Evolutionary conservation across 495 filamentous ascomycete species (phyloP).

Genomic region (Umbilicaria muhlenbergii): DNA sequence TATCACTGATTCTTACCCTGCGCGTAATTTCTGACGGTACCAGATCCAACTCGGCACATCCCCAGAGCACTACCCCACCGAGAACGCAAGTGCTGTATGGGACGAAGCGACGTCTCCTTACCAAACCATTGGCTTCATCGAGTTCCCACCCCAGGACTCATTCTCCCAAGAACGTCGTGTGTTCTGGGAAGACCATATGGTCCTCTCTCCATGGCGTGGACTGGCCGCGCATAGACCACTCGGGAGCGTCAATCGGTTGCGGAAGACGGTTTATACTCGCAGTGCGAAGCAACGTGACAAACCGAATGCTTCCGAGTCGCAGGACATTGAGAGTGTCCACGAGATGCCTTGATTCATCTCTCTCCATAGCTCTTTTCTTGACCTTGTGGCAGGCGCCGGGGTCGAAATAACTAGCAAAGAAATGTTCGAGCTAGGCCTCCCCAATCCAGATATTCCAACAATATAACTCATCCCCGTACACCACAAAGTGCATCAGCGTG

Average conservation of each 20-base stretch:
- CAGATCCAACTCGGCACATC: constrained; percentile 7
- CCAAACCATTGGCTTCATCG: constrained; percentile 5
- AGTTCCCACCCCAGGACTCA: constrained; percentile 2
- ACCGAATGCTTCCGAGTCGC: neutral
- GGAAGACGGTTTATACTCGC: constrained; percentile 3
- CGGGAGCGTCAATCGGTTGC: constrained; percentile 6
- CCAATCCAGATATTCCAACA: too few relatives aligned
- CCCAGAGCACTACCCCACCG: constrained; percentile 6
- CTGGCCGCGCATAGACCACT: constrained; percentile 4
- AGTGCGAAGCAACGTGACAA: constrained; percentile 2
- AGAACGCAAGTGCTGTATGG: constrained; percentile 7
- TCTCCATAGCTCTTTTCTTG: too few relatives aligned
- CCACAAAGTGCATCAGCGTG: too few relatives aligned
- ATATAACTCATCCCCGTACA: too few relatives aligned
- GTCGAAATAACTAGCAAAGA: too few relatives aligned
- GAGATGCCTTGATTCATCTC: neutral
- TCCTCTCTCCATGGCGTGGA: constrained; percentile 3
- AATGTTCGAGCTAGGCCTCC: too few relatives aligned
- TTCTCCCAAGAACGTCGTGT: constrained; percentile 1
- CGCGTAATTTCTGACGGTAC: too few relatives aligned
- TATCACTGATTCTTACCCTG: too few relatives aligned
- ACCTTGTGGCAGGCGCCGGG: too few relatives aligned
- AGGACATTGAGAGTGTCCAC: neutral
- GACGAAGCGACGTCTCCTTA: constrained; percentile 8
- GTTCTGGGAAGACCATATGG: constrained; percentile 8